phyloP scores from a whole-genome alignment of 2,329 filamentous ascomycete genomes.

The Sporothrix phasma region DNA sequence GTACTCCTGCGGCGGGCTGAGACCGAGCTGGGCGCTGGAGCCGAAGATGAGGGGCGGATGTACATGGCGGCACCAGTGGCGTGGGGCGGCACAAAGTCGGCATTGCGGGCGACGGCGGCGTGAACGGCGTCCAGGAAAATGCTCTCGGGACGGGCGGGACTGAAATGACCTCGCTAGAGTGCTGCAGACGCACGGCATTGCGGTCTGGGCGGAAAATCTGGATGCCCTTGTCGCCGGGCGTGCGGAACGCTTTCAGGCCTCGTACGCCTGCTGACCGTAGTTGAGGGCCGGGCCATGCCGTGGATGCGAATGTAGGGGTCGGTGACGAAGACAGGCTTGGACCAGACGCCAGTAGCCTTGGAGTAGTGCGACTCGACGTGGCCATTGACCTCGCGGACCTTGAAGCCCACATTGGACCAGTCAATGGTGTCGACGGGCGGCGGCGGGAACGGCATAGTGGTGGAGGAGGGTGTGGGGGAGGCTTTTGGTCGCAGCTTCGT shows the following conservation, averaged over 20 bases:
- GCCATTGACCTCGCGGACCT: constrained; percentile 82
- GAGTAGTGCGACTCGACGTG: constrained; percentile 86
- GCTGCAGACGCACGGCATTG: constrained; percentile 76
- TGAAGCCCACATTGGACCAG: constrained; percentile 90
- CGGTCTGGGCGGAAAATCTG: constrained; percentile 78
- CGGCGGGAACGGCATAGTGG: constrained; percentile 57
- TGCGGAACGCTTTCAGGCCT: constrained; percentile 94
- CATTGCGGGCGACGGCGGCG: constrained; percentile 78
- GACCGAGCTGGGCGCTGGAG: constrained; percentile 73
- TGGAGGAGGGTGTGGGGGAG: neutral
- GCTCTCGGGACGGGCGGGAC: constrained; percentile 70
- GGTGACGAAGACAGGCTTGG: constrained; percentile 63
- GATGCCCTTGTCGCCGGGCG: constrained; percentile 58
- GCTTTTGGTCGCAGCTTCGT: neutral
- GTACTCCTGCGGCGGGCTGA: constrained; percentile 84
- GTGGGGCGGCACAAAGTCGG: constrained; percentile 82
- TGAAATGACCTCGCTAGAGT: constrained; percentile 73
- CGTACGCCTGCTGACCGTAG: constrained; percentile 96
- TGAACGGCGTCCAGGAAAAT: constrained; percentile 68
- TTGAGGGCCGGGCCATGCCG: constrained; percentile 94
- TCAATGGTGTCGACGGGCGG: constrained; percentile 74
- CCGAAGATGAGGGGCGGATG: constrained; percentile 85
- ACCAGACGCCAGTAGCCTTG: constrained; percentile 64
- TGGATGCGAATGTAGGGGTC: constrained; percentile 83
- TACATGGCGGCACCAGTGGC: constrained; percentile 87